Conservation (phyloP, 1,139 yeast species). For the Pneumocystis wakefieldiae region DNA sequence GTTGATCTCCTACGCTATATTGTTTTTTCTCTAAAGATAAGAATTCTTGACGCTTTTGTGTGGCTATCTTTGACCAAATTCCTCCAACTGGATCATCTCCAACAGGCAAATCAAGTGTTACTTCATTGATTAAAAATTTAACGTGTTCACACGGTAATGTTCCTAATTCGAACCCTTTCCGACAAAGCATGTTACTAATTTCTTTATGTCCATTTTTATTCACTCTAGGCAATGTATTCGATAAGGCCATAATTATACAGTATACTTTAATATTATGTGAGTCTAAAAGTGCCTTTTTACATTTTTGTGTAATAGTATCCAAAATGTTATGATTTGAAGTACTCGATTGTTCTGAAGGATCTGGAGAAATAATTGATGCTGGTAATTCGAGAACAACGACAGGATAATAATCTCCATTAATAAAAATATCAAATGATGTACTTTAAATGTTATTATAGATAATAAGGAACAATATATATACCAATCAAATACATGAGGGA, state of each 20-base stretch:
- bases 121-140: conserved; percentile 56
- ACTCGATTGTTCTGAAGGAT: conserved; percentile 20
- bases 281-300: conserved; percentile 44
- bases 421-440: conserved; percentile 58
- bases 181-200: conserved; percentile 86
- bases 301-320: conserved; percentile 36
- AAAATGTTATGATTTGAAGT: conserved; percentile 22
- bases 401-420: conserved; percentile 74
- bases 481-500: conserved; percentile 61
- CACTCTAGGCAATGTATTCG: conserved; percentile 71
- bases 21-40: conserved; percentile 41
- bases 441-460: not conserved
- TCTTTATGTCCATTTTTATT: conserved; percentile 74
- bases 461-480: conserved; percentile 39
- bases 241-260: conserved; percentile 68
- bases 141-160: conserved; percentile 60
- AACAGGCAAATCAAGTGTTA: conserved; percentile 55
- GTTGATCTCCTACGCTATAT: conserved; percentile 61
- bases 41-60: conserved; percentile 42
- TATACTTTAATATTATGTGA: conserved; percentile 65
- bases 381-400: conserved; percentile 81
- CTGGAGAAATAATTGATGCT: conserved; percentile 32
- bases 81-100: conserved; percentile 66
- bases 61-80: conserved; percentile 65
- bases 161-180: conserved; percentile 66